Evolutionary conservation across 345 rosid genomes (phyloP), one percentile per base, ranked within the genome.

Genomic region (Aethionema arabicum): DNA sequence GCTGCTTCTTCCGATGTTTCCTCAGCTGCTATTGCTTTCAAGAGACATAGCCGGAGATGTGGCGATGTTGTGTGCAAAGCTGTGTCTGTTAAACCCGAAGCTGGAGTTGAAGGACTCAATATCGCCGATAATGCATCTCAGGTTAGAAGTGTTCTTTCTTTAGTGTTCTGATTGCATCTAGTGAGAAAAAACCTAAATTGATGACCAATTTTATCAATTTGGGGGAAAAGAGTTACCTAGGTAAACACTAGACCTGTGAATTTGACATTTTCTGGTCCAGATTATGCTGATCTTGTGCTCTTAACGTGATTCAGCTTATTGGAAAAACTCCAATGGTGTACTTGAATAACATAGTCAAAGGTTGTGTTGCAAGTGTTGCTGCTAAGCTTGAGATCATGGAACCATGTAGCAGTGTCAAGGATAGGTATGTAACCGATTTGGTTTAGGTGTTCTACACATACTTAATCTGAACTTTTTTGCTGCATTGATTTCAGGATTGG

Each of bases 281-380:
- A n/a, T 0, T 2, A 49, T 58, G 51, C 11, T 42, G 31, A 21
- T 21, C 27, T 21, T 21, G 27, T 21, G 27, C 27, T 21, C 27
- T 21, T 69, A 50, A 10, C 44, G 40, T 66, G 65, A 49, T 16
- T 37, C 76, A 90, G 97, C 85, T 93, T 54, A 90, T 90, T 63
- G 97, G 97, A 54, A 93, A 84, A 63, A 90, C 99, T 37, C 97
- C 96, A 2, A 85, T 93, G 97, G 96, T 93, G 42, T 93, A 87
- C 80, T 86, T 93, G 76, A 90, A 93, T 66, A 87, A 79, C 21
- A 75, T 90, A 38, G 81, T 87, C 35, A 92, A 87, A 55, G 97
- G 92, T 4, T 87, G 82, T 58, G 91, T 77, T 5, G 95, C 95
- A 43, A 85, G 76, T 33, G 74, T 93, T 68, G 97, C 99, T 48